Evolutionary conservation across 129 eudicot species (phyloP).

Genomic region (Saussurea involucrata): DNA sequence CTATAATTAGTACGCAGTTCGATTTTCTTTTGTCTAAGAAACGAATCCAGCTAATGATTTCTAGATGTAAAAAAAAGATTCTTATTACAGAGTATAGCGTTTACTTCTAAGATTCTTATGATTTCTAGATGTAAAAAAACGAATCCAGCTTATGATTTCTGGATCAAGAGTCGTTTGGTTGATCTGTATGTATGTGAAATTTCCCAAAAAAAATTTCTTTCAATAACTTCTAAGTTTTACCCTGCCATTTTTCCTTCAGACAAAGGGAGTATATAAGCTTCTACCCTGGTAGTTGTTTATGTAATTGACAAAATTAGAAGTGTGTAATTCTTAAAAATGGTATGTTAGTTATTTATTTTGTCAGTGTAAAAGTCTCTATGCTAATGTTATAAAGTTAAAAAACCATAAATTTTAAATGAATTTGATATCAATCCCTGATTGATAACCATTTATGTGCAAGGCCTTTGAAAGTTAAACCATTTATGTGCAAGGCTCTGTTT

Average conservation of each 20-base stretch:
- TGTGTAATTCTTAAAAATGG: background rate
- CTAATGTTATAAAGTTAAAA: background rate
- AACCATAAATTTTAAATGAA: background rate
- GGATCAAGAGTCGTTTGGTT: too few species aligned
- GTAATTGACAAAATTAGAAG: background rate
- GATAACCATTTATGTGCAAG: background rate
- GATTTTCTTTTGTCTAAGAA: background rate
- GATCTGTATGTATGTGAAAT: background rate
- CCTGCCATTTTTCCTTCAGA: background rate
- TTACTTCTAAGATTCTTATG: too few species aligned
- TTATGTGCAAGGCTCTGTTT: background rate
- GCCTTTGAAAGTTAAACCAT: too few species aligned
- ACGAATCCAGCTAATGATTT: background rate
- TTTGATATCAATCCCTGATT: background rate
- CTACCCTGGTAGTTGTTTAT: background rate
- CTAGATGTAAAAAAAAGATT: too few species aligned
- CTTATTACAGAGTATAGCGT: background rate
- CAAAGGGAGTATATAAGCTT: background rate
- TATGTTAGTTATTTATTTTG: background rate
- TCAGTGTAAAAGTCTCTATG: background rate
- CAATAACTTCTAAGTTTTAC: background rate
- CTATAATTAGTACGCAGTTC: background rate
- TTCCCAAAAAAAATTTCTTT: background rate
- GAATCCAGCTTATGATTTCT: too few species aligned
- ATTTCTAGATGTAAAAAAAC: too few species aligned